Base-by-base conservation (phyloP, 176 grass and related monocot species). In the Melocanna baccifera region DNA sequence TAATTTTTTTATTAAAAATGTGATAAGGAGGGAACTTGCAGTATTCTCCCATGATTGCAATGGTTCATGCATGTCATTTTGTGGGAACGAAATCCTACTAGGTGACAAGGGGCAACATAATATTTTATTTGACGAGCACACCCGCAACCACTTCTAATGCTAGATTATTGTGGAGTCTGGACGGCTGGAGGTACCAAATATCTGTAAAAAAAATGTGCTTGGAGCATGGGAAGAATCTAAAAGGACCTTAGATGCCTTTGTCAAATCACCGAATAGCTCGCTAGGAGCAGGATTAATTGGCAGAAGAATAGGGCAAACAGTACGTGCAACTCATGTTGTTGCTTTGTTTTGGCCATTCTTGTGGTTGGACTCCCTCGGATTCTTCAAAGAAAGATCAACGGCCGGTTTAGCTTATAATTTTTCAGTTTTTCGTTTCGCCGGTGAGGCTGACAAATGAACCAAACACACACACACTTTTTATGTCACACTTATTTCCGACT, bases 21-120 rank as follows among this genome's bases (percentile, higher is more conserved):
- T 25, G 9, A 58, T 58, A 50, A 47, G 15, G 29, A 62, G 43
- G 14, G 29, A 42, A 53, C 20, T 81, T 45, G 52, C 32, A 34
- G 18, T 87, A 75, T 74, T 84, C 81, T 77, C 69, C 39, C 68
- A 78, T 86, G 79, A 81, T 84, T 90, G 88, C 70, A 63, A 76
- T 73, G 42, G 73, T 80, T 76, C 81, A 86, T 90, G 75, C 41
- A 73, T 86, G 65, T 63, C 83, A 42, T 81, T 65, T 42, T 68
- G n/a, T 50, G 56, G 36, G 70, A 90, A 92, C 90, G 79, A 95
- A 86, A 90, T 81, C 90, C 80, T 40, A 86, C 83, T 82, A 90
- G 20, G 16, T 77, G 88, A 88, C 88, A 88, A 87, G 73, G 68
- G 66, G 32, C 52, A 56, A 64, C 85, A 69, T 68, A 37, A 64